Base-by-base conservation (phyloP, 305 asterid genomes). In the Fraxinus angustifolia region DNA sequence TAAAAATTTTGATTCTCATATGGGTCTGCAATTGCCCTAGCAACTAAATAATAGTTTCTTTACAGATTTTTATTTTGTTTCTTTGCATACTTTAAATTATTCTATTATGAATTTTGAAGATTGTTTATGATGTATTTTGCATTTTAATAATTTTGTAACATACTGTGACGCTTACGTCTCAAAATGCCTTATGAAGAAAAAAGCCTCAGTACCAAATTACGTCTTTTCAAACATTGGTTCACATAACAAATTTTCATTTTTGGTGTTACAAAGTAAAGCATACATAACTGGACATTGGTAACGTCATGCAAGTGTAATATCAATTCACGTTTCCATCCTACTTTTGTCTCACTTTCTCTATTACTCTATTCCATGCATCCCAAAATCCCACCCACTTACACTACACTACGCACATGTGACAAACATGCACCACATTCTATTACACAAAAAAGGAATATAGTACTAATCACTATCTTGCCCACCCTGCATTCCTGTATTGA, bases 401-500 rank as follows among this genome's bases (percentile, higher is more conserved):
- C 58, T 48, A 14, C 2, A 50, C 62, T 16, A 50, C 17, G 62
- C 62, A 53, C 62, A 45, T 0, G n/a, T 48, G 19, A 48, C 58
- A 14, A 48, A 14, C 19, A 53, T 53, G 62, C 62, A 53, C 62
- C 19, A 53, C 62, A n/a, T 53, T 53, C 62, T n/a, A 16, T 53
- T 4, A 4, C 23, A 53, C 23, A 53, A 53, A 53, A 53, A 53
- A 16, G 8, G 23, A 53, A 1, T 53, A 4, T 53, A n/a, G 62
- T n/a, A 53, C 62, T 53, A 53, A 75, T 42, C 68, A 60, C 88
- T 88, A 85, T 92, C 99, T 90, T 95, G 93, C 60, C 97, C 97
- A 85, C 92, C 97, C 87, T 91, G 94, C 98, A 92, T 89, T 83
- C 98, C 98, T 88, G 92, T 95, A 90, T 93, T 97, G 53, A 95